Conservation (phyloP, 352 stramenopile species). For the Elongisporangium prolatum region DNA sequence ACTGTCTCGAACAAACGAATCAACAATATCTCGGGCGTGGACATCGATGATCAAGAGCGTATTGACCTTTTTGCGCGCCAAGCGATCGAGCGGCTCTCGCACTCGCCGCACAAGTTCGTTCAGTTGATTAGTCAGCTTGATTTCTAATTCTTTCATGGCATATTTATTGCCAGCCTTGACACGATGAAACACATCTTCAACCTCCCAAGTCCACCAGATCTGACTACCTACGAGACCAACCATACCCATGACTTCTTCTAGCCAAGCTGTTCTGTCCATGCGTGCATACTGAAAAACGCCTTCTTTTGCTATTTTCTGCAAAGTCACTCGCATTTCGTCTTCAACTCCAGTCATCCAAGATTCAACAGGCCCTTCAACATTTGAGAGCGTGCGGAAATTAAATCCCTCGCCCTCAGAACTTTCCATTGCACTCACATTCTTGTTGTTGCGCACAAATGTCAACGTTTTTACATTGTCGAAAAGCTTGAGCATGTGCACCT, state of each 20-base stretch:
- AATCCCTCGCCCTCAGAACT: slow-evolving; percentile 91
- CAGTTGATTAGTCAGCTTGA: slow-evolving; percentile 86
- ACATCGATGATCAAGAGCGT: slow-evolving; percentile 90
- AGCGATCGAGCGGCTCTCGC: slow-evolving; percentile 76
- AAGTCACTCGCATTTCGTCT: slow-evolving; percentile 84
- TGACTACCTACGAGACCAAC: slow-evolving; percentile 90
- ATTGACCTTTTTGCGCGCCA: slow-evolving; percentile 92
- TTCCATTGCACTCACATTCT: slow-evolving; percentile 87
- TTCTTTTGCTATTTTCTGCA: slow-evolving; percentile 91
- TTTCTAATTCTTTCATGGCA: slow-evolving; percentile 91
- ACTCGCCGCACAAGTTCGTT: slow-evolving; percentile 90
- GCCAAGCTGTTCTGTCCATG: slow-evolving; percentile 83
- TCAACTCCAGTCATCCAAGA: slow-evolving; percentile 92
- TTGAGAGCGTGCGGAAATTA: slow-evolving; percentile 64
- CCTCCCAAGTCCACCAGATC: slow-evolving; percentile 94
- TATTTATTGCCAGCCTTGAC: slow-evolving; percentile 91
- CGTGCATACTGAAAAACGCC: slow-evolving; percentile 91
- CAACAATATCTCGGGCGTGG: slow-evolving; percentile 87
- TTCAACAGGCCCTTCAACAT: slow-evolving; percentile 90
- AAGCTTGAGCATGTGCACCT: slow-evolving; percentile 94
- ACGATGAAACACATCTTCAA: slow-evolving; percentile 90
- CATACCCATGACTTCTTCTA: slow-evolving; percentile 89
- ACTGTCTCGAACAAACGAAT: slow-evolving; percentile 86
- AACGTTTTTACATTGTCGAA: slow-evolving; percentile 95
- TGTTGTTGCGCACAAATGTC: slow-evolving; percentile 87